Conservation (phyloP, 148 eudicot genomes). For the Fagopyrum esculentum region DNA sequence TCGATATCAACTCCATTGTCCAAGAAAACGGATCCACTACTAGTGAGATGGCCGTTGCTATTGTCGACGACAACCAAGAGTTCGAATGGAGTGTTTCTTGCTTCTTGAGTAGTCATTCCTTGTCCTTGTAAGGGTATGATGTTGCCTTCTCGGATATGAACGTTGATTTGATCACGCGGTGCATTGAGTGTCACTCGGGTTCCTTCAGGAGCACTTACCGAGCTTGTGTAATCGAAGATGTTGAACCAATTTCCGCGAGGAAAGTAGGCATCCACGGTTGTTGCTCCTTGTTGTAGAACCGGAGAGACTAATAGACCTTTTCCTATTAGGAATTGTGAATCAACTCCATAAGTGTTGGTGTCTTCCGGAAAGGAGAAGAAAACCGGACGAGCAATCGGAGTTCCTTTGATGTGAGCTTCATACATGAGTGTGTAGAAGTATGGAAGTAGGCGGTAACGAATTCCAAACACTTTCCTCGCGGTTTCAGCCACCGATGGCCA, state of each 20-base stretch:
- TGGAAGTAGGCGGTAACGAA: conserved; percentile 49
- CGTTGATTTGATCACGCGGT: conserved; percentile 38
- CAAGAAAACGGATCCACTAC: conserved; percentile 38
- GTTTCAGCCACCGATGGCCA: conserved; percentile 47
- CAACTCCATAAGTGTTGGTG: conserved; percentile 28
- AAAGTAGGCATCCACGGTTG: conserved; percentile 33
- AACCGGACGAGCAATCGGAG: conserved; percentile 52
- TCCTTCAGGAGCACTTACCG: conserved; percentile 14
- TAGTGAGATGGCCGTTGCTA: conserved; percentile 1
- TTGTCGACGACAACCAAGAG: conserved; percentile 32
- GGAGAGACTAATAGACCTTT: conserved; percentile 54
- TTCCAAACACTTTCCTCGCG: conserved; percentile 40
- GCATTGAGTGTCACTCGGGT: conserved; percentile 26
- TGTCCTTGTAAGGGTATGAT: conserved; percentile 49
- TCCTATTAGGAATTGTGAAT: conserved; percentile 45
- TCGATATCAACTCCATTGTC: conserved; percentile 42
- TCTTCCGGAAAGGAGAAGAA: conserved; percentile 50
- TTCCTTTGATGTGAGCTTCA: conserved; percentile 41
- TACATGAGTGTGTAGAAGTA: conserved; percentile 46
- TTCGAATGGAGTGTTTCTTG: conserved; percentile 43
- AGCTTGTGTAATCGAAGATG: conserved; percentile 34
- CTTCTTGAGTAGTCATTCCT: conserved; percentile 39
- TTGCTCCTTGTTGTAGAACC: conserved; percentile 26
- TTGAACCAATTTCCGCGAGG: conserved; percentile 49
- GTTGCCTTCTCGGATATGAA: conserved; percentile 47